Evolutionary conservation across 116 monocot species (phyloP).

Genomic region (Phalaenopsis hybrid): DNA sequence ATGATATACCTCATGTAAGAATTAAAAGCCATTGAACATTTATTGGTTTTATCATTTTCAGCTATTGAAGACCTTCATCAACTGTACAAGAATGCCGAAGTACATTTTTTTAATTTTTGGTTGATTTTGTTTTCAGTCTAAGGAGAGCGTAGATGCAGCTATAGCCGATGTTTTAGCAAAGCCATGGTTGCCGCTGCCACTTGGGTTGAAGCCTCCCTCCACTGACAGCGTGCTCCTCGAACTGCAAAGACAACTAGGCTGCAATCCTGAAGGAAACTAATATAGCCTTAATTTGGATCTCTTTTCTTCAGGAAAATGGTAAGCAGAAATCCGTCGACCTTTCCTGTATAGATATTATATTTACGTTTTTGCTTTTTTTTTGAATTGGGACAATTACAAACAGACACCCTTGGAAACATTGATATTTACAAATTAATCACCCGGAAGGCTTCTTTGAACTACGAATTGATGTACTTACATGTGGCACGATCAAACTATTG

Average conservation of each 20-base stretch:
- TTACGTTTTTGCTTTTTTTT: too few relatives aligned
- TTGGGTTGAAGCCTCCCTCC: conserved; percentile 75
- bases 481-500: too few relatives aligned
- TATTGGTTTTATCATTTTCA: too few relatives aligned
- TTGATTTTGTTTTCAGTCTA: conserved; percentile 29
- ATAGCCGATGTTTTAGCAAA: conserved; percentile 65
- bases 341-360: neutral
- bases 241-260: conserved; percentile 37
- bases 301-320: neutral
- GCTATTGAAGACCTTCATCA: too few relatives aligned
- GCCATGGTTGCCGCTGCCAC: conserved; percentile 73
- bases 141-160: conserved; percentile 69
- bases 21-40: too few relatives aligned
- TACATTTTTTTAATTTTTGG: neutral
- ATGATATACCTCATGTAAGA: too few relatives aligned
- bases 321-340: neutral
- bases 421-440: too few relatives aligned
- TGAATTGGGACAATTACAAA: neutral
- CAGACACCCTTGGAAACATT: too few relatives aligned
- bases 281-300: neutral
- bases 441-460: too few relatives aligned
- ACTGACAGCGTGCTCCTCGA: conserved; percentile 59
- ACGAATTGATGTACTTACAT: too few relatives aligned
- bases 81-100: neutral
- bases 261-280: neutral